phyloP scores from a whole-genome alignment of 805 yeast genomes.

The Starmerella sirachaensis region DNA sequence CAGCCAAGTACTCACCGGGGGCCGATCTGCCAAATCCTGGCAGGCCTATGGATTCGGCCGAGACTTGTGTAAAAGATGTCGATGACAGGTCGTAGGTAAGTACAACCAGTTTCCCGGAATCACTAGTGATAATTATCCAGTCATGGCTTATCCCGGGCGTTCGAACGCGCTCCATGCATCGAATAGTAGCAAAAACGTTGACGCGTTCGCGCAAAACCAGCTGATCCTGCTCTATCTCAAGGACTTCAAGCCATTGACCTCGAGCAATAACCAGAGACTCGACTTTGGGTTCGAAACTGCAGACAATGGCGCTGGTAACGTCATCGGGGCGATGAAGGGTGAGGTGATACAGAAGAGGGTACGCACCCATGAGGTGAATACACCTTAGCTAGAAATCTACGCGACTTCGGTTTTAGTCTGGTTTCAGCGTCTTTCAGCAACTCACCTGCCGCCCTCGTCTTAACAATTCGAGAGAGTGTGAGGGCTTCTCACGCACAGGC shows the following conservation, averaged over 20 bases:
- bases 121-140: slow-evolving; percentile 56
- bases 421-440: no score
- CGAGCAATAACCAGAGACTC: slow-evolving; percentile 56
- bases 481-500: no score
- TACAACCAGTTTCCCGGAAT: slow-evolving; percentile 59
- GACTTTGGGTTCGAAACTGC: slow-evolving; percentile 41
- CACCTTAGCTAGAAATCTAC: no score
- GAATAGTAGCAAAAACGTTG: slow-evolving; percentile 46
- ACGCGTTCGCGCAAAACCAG: slow-evolving; percentile 35
- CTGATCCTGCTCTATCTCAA: slow-evolving; percentile 43
- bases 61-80: slow-evolving; percentile 12
- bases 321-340: slow-evolving; percentile 55
- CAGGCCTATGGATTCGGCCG: slow-evolving; percentile 35
- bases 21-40: slow-evolving; percentile 64
- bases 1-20: slow-evolving; percentile 61
- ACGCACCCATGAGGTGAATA: no score
- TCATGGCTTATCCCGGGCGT: slow-evolving; percentile 45
- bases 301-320: slow-evolving; percentile 46
- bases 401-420: no score
- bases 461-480: no score
- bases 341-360: slow-evolving; percentile 28
- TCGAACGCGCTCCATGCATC: slow-evolving; percentile 41
- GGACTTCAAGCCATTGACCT: slow-evolving; percentile 43
- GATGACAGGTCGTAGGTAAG: slow-evolving; percentile 35
- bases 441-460: no score